phyloP scores from a whole-genome alignment of 2,329 filamentous ascomycete genomes.

The Microdochium paspali region DNA sequence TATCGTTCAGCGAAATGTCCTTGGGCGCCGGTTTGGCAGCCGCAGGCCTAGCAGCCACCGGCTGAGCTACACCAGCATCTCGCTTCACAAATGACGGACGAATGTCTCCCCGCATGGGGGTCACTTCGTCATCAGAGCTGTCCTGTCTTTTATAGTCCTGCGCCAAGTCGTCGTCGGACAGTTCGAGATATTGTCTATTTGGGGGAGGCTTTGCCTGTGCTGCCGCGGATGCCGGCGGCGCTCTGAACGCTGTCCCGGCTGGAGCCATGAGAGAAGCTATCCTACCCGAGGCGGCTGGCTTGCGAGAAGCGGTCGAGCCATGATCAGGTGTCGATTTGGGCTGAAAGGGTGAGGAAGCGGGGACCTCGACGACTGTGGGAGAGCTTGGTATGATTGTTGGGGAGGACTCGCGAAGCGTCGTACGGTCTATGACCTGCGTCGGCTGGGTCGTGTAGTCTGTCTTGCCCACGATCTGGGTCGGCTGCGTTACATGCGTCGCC shows the following conservation, averaged over 20 bases:
- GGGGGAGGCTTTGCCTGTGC: not conserved
- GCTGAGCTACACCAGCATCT: not conserved
- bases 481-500: slow-evolving; percentile 21
- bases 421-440: slow-evolving; percentile 35
- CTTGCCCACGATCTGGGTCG: slow-evolving; percentile 28
- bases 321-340: slow-evolving; percentile 20
- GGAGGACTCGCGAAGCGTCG: slow-evolving; percentile 20
- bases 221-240: slow-evolving; percentile 21
- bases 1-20: slow-evolving; percentile 17
- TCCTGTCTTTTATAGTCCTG: slow-evolving; percentile 20
- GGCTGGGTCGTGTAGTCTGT: slow-evolving; percentile 28
- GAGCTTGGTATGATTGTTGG: slow-evolving; percentile 31
- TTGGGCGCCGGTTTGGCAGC: slow-evolving; percentile 4
- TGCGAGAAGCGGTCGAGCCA: slow-evolving; percentile 4
- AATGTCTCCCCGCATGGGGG: slow-evolving; percentile 20
- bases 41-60: slow-evolving; percentile 5
- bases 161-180: slow-evolving; percentile 21
- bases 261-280: slow-evolving; percentile 62
- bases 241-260: slow-evolving; percentile 61
- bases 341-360: slow-evolving; percentile 74
- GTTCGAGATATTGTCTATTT: not conserved
- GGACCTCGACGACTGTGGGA: slow-evolving; percentile 59
- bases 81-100: slow-evolving; percentile 19
- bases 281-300: slow-evolving; percentile 18
- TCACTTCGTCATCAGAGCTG: slow-evolving; percentile 19